Conservation (phyloP, 768 basidiomycete genomes). For the Ramaria rubella region DNA sequence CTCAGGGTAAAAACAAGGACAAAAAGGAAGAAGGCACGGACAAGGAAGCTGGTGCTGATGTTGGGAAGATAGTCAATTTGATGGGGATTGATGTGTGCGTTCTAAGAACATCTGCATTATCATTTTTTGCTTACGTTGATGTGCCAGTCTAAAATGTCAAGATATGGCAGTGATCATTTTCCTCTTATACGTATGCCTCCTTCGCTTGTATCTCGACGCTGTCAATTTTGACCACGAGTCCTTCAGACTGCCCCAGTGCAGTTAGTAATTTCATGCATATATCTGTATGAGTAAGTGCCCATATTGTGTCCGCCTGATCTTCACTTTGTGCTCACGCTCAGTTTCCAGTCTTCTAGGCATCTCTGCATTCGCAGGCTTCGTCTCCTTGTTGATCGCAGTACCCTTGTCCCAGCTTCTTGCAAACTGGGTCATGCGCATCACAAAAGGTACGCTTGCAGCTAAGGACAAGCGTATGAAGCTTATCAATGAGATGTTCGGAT, state of each 20-base stretch:
- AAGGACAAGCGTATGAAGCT: conserved; percentile 39
- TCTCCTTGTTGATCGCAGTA: conserved; percentile 32
- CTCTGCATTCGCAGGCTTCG: conserved; percentile 40
- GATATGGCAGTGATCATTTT: not conserved
- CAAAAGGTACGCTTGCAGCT: conserved; percentile 26
- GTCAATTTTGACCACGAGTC: not conserved
- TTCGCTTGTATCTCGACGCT: not conserved
- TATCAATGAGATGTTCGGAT: conserved; percentile 38
- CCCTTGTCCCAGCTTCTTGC: conserved; percentile 37
- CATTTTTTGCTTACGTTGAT: not conserved
- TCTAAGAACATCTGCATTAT: not conserved
- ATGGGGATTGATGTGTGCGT: conserved; percentile 23
- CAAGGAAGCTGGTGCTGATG: conserved; percentile 19
- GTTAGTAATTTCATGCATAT: conserved; percentile 26
- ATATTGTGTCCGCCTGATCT: not conserved
- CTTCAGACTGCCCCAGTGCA: conserved; percentile 26
- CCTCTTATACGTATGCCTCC: not conserved
- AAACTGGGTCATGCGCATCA: conserved; percentile 31
- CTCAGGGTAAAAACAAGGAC: conserved; percentile 7
- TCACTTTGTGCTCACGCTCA: conserved; percentile 8
- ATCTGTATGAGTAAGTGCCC: conserved; percentile 29
- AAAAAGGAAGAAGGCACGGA: not conserved
- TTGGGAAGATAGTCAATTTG: conserved; percentile 30
- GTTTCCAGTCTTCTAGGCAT: conserved; percentile 35
- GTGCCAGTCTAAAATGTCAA: not conserved